phyloP scores from a whole-genome alignment of 257 asterid genomes.

The Thymus mandschuricus region DNA sequence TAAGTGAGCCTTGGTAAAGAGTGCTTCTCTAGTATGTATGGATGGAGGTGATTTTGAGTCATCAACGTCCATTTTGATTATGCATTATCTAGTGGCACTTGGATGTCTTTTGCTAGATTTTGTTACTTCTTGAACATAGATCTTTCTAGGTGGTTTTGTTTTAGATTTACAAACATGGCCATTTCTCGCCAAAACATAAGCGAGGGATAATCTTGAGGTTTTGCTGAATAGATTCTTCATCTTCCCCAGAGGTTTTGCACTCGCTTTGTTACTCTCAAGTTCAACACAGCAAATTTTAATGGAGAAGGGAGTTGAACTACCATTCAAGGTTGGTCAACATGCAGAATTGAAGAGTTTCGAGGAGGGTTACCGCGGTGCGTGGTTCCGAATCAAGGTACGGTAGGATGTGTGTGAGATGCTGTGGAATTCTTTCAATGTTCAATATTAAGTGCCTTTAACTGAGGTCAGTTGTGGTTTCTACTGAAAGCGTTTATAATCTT shows the following conservation, averaged over 20 bases:
- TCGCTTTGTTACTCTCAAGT: too few species aligned
- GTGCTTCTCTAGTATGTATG: too few species aligned
- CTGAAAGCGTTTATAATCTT: background rate
- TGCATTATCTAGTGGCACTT: background rate
- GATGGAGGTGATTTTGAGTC: too few species aligned
- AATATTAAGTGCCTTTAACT: background rate
- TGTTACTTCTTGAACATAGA: background rate
- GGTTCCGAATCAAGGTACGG: conserved; percentile 57
- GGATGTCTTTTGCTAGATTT: background rate
- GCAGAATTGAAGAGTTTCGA: conserved; percentile 51
- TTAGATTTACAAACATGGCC: background rate
- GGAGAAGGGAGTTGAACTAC: conserved; percentile 27
- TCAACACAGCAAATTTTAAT: conserved; percentile 27
- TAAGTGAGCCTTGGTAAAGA: too few species aligned
- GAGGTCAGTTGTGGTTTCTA: background rate
- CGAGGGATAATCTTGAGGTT: too few species aligned
- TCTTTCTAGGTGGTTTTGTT: background rate
- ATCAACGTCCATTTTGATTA: too few species aligned
- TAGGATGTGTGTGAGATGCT: background rate
- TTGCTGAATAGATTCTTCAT: too few species aligned
- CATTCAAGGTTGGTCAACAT: conserved; percentile 50
- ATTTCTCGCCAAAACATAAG: too few species aligned
- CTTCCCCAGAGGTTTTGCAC: too few species aligned
- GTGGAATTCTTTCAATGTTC: background rate
- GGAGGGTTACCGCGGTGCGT: conserved; percentile 60